These are phyloP conservation scores for Citrus maxima DNA, from an alignment of 345 rosid genomes.

Conservation along the genomic window DNA sequence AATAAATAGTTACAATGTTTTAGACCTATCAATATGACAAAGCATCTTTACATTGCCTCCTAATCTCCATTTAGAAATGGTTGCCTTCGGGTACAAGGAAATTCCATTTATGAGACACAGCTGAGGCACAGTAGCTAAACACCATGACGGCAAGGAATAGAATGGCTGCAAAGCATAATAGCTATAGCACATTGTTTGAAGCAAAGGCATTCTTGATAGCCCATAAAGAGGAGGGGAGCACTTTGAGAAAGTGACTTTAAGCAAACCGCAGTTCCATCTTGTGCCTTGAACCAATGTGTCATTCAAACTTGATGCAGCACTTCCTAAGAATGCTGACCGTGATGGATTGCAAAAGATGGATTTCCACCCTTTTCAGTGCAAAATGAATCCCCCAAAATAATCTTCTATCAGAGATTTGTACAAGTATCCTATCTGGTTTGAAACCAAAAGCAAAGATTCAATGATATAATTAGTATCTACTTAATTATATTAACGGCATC, in stretches of 20 bases:
- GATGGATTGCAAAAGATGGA: conserved; percentile 24
- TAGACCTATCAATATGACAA: not conserved
- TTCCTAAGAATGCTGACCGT: conserved; percentile 26
- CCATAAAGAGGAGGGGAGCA: conserved; percentile 28
- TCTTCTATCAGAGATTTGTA: conserved; percentile 26
- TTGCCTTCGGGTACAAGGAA: conserved; percentile 25
- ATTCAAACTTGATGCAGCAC: conserved; percentile 21
- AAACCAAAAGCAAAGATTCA: not conserved
- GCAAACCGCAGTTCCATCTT: conserved; percentile 29
- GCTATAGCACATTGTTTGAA: conserved; percentile 27
- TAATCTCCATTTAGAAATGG: not conserved
- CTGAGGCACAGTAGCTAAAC: conserved; percentile 30
- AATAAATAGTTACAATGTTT: not conserved
- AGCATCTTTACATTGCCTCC: not conserved
- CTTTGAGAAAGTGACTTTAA: conserved; percentile 23
- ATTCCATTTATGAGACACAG: conserved; percentile 25
- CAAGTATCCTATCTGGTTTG: conserved; percentile 26
- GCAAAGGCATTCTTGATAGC: conserved; percentile 17
- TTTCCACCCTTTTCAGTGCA: conserved; percentile 31
- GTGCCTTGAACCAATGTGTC: conserved; percentile 23
- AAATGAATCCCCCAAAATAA: conserved; percentile 22
- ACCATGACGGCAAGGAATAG: conserved; percentile 22
- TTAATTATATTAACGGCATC: not conserved
- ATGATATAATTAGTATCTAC: not conserved
- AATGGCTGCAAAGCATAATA: conserved; percentile 15